Conservation (phyloP, 257 asterid species). For the Plantago major region DNA sequence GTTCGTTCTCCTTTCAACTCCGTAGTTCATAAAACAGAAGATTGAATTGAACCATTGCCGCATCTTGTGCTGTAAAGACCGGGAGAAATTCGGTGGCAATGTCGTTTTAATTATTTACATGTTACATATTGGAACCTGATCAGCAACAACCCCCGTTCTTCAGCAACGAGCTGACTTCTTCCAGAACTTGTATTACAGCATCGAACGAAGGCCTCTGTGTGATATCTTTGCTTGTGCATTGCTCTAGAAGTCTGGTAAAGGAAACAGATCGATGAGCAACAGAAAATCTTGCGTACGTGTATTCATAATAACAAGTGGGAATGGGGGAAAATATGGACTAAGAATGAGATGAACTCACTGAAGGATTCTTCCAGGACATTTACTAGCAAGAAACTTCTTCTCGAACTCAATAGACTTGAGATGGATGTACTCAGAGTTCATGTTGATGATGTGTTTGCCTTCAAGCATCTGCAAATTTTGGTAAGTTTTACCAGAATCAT, state of each 20-base stretch:
- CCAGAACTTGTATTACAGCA: constrained; percentile 37
- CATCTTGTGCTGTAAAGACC: too few species aligned
- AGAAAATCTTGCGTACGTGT: too few species aligned
- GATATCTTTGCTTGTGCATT: constrained; percentile 38
- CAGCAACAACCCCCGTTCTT: constrained; percentile 43
- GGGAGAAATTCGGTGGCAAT: too few species aligned
- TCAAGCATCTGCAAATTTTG: constrained; percentile 40
- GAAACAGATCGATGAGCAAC: neutral
- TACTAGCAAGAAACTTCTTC: constrained; percentile 39
- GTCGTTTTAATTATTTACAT: too few species aligned
- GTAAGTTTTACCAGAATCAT: constrained; percentile 2
- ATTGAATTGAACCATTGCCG: too few species aligned
- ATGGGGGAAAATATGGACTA: too few species aligned
- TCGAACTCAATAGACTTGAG: constrained; percentile 45
- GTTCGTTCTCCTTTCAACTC: too few species aligned
- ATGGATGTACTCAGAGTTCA: constrained; percentile 27
- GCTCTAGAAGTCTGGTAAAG: constrained; percentile 40
- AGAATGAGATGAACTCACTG: constrained; percentile 32
- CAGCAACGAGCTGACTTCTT: constrained; percentile 42
- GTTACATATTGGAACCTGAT: neutral
- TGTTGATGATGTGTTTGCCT: constrained; percentile 24
- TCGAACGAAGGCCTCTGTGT: constrained; percentile 35
- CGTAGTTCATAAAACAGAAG: too few species aligned
- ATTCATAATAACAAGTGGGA: too few species aligned
- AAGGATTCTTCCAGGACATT: constrained; percentile 44